Conservation (phyloP, 768 basidiomycete species). For the Coprinopsis strossmayeri region DNA sequence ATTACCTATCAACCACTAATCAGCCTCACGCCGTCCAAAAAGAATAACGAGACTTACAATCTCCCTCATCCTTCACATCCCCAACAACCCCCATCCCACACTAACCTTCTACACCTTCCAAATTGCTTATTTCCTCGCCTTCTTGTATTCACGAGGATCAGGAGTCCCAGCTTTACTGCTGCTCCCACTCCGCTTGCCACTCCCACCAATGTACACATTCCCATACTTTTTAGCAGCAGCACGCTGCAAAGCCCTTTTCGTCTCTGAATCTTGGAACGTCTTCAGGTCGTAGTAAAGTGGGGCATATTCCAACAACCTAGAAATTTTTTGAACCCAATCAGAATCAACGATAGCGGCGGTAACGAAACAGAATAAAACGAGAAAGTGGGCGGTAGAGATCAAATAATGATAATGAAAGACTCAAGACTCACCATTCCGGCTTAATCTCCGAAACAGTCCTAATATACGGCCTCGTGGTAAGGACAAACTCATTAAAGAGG, state of each 20-base stretch:
- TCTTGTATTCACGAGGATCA: conserved; percentile 25
- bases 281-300: conserved; percentile 61
- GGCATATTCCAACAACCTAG: conserved; percentile 35
- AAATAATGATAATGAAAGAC: too few species aligned
- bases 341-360: too few species aligned
- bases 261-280: conserved; percentile 62
- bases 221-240: conserved; percentile 47
- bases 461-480: conserved; percentile 85
- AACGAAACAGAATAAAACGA: too few species aligned
- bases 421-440: conserved; percentile 65
- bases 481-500: conserved; percentile 77
- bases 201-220: conserved; percentile 22
- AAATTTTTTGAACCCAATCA: too few species aligned
- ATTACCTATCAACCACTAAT: too few species aligned
- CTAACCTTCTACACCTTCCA: not conserved
- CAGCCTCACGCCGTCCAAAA: too few species aligned
- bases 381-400: too few species aligned
- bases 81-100: not conserved
- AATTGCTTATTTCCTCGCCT: conserved; percentile 18
- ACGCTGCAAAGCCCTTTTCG: conserved; percentile 57
- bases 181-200: conserved; percentile 8
- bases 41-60: too few species aligned
- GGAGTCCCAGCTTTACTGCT: conserved; percentile 13
- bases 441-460: conserved; percentile 85
- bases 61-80: too few species aligned